These are phyloP conservation scores for Sisymbrium irio DNA, from an alignment of 345 rosid species.

Conservation along the genomic window DNA sequence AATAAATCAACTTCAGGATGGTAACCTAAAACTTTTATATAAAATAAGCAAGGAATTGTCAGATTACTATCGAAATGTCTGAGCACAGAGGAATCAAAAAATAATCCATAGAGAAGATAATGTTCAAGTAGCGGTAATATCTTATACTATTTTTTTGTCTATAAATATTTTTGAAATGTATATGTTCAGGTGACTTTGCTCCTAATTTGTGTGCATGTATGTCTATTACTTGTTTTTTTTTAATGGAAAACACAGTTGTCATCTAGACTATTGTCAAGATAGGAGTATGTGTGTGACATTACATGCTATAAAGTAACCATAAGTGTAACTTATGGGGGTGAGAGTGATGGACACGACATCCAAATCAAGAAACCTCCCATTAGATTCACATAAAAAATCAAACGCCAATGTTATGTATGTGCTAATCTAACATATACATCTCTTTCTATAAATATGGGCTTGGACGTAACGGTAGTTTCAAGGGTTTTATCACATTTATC, in stretches of 20 bases:
- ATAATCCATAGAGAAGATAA: background rate
- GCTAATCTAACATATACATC: background rate
- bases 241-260: background rate
- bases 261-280: background rate
- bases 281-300: constrained; percentile 14
- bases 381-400: background rate
- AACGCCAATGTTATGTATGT: constrained; percentile 1
- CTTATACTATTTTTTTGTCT: background rate
- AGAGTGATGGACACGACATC: constrained; percentile 30
- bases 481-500: constrained; percentile 22
- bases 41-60: background rate
- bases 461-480: constrained; percentile 19
- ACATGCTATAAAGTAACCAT: constrained; percentile 19
- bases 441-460: constrained; percentile 15
- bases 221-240: background rate
- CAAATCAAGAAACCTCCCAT: constrained; percentile 12
- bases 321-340: constrained; percentile 15
- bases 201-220: background rate
- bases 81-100: background rate
- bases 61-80: background rate
- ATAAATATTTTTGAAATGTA: background rate
- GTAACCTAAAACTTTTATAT: background rate
- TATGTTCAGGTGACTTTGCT: constrained; percentile 23
- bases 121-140: background rate
- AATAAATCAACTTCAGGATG: background rate